Evolutionary conservation across 1,284 basidiomycete genomes (phyloP), one percentile per base, ranked within the genome.

Genomic region (Tremellales sp.): DNA sequence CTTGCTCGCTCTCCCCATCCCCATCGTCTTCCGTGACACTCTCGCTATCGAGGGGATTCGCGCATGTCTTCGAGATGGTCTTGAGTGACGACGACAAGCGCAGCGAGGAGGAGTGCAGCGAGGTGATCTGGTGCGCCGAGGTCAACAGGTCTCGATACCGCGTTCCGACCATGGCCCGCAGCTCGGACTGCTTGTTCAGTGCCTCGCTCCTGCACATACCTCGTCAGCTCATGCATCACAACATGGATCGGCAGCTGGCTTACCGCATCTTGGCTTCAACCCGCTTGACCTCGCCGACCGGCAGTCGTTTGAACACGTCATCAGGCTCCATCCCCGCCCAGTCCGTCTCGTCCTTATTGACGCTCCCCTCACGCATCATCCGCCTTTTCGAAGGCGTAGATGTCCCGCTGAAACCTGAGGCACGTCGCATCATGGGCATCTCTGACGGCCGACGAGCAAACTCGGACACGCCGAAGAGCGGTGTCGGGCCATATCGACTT

Each of bases 111-210:
- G 77, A 79, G 51, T 70, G 72, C 14, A 72, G 54, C 3, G 69
- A 78, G 26, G 89, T 85, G 43, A 93, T 93, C 8, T 88, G 88
- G 1, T 87, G 82, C 0, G 91, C 92, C 0, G 91, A 89, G 59
- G 91, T 86, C 16, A 97, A 76, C 19, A 95, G 78, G 71, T 97
- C 92, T 42, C 92, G 84, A 73, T 97, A 95, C 53, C 91, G 83
- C 78, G 94, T 91, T 70, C 91, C 91, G 69, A 97, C 92, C 91
- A 94, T 97, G 24, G 87, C 78, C 56, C 91, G 78, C 36, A 95
- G 79, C 67, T 97, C 92, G 61, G 90, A 86, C 64, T 90, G 87
- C 71, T 94, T 94, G 42, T 84, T 84, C 64, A 90, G 81, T 2
- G 90, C 90, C 70, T 92, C 87, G n/a, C 78, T 75, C 70, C 87